Conservation (phyloP, 768 basidiomycete genomes). For the Russula brevipes region DNA sequence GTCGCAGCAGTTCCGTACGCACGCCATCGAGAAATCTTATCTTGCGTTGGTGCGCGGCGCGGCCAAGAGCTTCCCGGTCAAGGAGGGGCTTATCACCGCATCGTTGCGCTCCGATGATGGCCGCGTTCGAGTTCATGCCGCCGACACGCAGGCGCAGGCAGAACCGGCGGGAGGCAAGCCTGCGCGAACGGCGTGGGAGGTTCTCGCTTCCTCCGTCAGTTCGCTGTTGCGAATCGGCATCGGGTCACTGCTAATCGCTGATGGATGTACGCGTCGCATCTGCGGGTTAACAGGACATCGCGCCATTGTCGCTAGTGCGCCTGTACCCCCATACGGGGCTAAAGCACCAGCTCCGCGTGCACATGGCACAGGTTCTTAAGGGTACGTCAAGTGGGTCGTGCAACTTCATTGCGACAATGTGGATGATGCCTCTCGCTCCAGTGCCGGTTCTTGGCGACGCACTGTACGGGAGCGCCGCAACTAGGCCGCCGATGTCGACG, state of each 20-base stretch:
- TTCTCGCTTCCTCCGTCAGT: slow-evolving; percentile 24
- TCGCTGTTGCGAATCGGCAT: not conserved
- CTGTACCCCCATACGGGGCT: slow-evolving; percentile 22
- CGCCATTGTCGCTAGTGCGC: slow-evolving; percentile 20
- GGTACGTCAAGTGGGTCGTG: slow-evolving; percentile 6
- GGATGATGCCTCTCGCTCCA: not conserved
- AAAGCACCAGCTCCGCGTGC: slow-evolving; percentile 26
- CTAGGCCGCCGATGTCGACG: not conserved
- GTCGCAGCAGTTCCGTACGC: slow-evolving; percentile 21
- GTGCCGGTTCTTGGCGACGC: slow-evolving; percentile 23
- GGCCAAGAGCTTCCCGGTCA: not conserved
- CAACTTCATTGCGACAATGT: not conserved
- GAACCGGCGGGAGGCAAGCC: not conserved
- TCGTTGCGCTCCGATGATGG: slow-evolving; percentile 14
- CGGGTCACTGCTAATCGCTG: not conserved
- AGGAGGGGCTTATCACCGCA: slow-evolving; percentile 6
- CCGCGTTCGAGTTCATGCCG: slow-evolving; percentile 9
- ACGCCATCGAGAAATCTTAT: slow-evolving; percentile 17
- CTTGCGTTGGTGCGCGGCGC: slow-evolving; percentile 21
- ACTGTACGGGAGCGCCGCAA: slow-evolving; percentile 11
- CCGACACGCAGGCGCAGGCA: no score
- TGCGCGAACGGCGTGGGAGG: slow-evolving; percentile 22
- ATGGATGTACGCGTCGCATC: not conserved
- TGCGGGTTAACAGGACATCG: not conserved
- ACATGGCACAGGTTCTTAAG: slow-evolving; percentile 13